These are phyloP conservation scores for Capronia coronata DNA, from an alignment of 2,329 filamentous ascomycete species.

Conservation along the genomic window DNA sequence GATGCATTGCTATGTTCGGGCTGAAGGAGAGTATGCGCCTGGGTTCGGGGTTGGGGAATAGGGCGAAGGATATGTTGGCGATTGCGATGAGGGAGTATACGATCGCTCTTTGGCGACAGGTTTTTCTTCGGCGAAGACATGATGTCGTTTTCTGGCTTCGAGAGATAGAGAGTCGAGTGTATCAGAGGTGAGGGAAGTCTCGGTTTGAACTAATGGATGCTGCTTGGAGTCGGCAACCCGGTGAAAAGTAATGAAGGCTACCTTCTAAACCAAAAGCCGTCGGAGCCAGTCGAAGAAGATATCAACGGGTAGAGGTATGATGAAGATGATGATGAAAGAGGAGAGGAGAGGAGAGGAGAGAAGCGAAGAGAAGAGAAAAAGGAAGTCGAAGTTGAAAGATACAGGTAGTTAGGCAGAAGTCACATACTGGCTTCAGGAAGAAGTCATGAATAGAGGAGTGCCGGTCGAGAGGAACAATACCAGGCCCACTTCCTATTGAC, in stretches of 20 bases:
- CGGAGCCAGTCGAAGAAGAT: neutral
- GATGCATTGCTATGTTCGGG: neutral
- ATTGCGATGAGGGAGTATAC: slow-evolving; percentile 8
- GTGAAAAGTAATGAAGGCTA: too few relatives aligned
- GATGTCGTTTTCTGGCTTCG: neutral
- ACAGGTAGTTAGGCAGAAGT: neutral
- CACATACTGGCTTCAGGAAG: neutral
- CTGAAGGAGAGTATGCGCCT: neutral
- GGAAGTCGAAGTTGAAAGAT: neutral
- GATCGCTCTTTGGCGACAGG: slow-evolving; percentile 1
- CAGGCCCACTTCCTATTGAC: neutral
- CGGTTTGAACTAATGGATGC: too few relatives aligned
- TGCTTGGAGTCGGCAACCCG: too few relatives aligned
- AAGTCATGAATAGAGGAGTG: neutral
- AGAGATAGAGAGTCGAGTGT: neutral
- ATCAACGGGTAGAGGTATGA: neutral
- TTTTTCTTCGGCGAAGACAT: slow-evolving; percentile 5
- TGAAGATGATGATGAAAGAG: neutral
- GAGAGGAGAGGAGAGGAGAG: neutral
- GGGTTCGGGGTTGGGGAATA: slow-evolving; percentile 3
- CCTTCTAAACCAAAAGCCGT: neutral
- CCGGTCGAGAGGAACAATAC: neutral
- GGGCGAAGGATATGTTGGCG: slow-evolving; percentile 11
- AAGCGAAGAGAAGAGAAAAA: neutral
- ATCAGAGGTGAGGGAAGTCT: too few relatives aligned